Conservation (phyloP, 805 yeast species). For the Zygotorulaspora florentina region DNA sequence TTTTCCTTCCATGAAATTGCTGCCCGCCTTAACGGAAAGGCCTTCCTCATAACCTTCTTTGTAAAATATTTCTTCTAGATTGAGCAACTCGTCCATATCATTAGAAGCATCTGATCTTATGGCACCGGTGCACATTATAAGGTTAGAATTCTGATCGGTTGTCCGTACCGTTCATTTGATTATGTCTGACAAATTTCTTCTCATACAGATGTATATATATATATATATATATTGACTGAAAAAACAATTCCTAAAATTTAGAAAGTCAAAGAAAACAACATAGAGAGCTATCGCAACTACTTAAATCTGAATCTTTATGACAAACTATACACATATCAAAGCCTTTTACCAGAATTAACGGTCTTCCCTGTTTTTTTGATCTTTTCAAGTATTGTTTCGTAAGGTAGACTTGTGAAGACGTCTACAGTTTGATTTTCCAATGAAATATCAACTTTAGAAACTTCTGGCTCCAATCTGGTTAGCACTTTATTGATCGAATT, state of each 20-base stretch:
- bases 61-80: constrained; percentile 57
- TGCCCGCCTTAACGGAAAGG: constrained; percentile 49
- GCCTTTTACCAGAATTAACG: constrained; percentile 56
- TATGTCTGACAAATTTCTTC: not conserved
- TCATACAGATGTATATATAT: not conserved
- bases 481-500: constrained; percentile 79
- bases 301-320: not conserved
- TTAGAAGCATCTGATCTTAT: not conserved
- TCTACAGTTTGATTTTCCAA: constrained; percentile 78
- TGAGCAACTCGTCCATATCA: constrained; percentile 51
- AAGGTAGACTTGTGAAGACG: constrained; percentile 61
- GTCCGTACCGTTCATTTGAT: not conserved
- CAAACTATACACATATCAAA: not conserved
- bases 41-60: constrained; percentile 73
- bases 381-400: constrained; percentile 73
- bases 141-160: no score
- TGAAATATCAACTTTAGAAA: constrained; percentile 66
- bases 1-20: constrained; percentile 71
- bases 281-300: not conserved
- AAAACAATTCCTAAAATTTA: not conserved
- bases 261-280: not conserved
- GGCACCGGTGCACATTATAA: no score
- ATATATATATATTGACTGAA: not conserved
- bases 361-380: constrained; percentile 90
- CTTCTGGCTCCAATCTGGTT: constrained; percentile 61